phyloP scores from a whole-genome alignment of 805 yeast species.

The Blastobotrys robertii region DNA sequence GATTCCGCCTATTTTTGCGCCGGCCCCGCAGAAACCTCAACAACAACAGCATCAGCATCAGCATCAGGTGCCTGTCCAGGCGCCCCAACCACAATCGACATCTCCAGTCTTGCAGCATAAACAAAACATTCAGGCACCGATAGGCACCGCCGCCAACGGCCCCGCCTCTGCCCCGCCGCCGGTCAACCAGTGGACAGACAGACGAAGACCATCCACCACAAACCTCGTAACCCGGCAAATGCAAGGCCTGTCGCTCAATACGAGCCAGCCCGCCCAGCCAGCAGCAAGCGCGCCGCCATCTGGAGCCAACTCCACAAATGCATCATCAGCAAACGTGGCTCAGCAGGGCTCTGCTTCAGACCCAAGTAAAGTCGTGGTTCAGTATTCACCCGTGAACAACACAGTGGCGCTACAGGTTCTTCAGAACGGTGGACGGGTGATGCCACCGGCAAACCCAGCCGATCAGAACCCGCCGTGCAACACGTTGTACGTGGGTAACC shows the following conservation, averaged over 20 bases:
- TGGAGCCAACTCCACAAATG: neutral
- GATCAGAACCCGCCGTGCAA: slow-evolving; percentile 99
- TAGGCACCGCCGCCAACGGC: neutral
- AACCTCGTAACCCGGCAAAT: neutral
- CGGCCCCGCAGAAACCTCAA: slow-evolving; percentile 1
- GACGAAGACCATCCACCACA: neutral
- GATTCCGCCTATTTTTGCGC: neutral
- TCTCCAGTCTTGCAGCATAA: neutral
- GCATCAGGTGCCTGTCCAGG: slow-evolving; percentile 3
- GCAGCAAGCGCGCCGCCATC: slow-evolving; percentile 2
- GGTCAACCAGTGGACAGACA: neutral
- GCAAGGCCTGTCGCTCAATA: too few species aligned
- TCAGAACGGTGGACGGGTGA: slow-evolving; percentile 31
- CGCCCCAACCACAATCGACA: slow-evolving; percentile 5
- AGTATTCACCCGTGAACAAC: slow-evolving; percentile 24
- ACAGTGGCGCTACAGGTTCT: slow-evolving; percentile 27
- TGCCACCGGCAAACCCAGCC: slow-evolving; percentile 80
- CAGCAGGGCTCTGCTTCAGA: slow-evolving; percentile 2
- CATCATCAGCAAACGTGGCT: neutral
- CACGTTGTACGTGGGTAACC: slow-evolving; percentile 90
- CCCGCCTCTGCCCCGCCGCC: neutral
- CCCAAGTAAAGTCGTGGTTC: slow-evolving; percentile 22
- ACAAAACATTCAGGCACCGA: slow-evolving; percentile 2
- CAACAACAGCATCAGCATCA: slow-evolving; percentile 1
- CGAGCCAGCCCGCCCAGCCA: neutral